These are phyloP conservation scores for Lasiodiplodia hormozganensis DNA, from an alignment of 2,329 filamentous ascomycete genomes.

Conservation along the genomic window DNA sequence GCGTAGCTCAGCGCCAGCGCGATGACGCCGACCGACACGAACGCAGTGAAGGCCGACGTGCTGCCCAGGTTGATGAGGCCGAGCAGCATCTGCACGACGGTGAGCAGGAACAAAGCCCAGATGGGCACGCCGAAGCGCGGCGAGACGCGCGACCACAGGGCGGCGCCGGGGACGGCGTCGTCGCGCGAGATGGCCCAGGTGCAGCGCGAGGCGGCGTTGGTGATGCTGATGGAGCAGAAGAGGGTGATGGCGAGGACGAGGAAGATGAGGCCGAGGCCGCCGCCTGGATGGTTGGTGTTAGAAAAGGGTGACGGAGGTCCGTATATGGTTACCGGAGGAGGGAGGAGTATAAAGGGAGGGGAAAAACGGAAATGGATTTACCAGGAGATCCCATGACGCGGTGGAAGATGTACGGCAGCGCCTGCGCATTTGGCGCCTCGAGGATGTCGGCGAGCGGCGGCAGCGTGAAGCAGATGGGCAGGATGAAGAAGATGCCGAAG, in stretches of 20 bases:
- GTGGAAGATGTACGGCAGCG: conserved; percentile 59
- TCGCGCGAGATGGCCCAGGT: conserved; percentile 58
- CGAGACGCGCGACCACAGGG: conserved; percentile 40
- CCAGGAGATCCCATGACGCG: conserved; percentile 52
- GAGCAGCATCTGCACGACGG: conserved; percentile 56
- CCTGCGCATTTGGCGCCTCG: conserved; percentile 55
- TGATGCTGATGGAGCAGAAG: conserved; percentile 63
- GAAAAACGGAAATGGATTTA: conserved; percentile 37
- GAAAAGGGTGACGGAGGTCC: no score
- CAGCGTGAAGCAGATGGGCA: conserved; percentile 61
- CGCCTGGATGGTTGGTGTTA: conserved; percentile 37
- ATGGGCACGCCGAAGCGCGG: conserved; percentile 40
- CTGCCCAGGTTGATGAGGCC: conserved; percentile 59
- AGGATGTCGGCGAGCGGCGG: conserved; percentile 56
- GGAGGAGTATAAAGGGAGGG: no score
- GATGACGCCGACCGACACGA: conserved; percentile 63
- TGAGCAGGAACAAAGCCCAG: conserved; percentile 52
- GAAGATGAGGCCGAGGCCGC: conserved; percentile 57
- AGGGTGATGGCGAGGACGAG: conserved; percentile 59
- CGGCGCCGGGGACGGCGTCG: conserved; percentile 51
- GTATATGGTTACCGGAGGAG: no score
- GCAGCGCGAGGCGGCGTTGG: conserved; percentile 56
- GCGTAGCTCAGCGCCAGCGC: conserved; percentile 63
- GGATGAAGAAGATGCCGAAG: conserved; percentile 62
- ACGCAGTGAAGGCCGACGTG: conserved; percentile 57